Conservation (phyloP, 176 grass and related monocot genomes). For the Olyra latifolia region DNA sequence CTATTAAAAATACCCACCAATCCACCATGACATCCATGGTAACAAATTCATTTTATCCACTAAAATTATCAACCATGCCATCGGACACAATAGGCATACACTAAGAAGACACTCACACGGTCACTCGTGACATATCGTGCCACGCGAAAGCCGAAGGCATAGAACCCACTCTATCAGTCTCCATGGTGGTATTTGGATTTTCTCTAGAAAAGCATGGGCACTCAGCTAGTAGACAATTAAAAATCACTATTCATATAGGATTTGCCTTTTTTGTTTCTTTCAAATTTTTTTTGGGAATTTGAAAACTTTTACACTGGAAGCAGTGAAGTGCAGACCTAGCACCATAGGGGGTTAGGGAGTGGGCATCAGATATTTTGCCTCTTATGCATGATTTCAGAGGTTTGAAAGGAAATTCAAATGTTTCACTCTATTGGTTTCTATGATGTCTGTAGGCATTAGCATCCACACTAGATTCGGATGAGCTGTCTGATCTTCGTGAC, state of each 20-base stretch:
- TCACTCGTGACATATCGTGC: no score
- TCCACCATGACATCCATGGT: no score
- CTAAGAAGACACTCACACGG: no score
- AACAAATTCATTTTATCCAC: no score
- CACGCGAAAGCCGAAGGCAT: no score
- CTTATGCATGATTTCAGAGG: slow-evolving; percentile 8
- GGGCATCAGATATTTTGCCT: not conserved
- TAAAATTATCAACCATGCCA: no score
- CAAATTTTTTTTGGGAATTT: not conserved
- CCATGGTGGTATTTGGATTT: no score
- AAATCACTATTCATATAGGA: not conserved
- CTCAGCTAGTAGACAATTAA: no score
- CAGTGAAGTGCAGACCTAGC: not conserved
- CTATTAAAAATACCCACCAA: no score
- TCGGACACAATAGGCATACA: no score
- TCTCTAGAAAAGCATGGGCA: no score
- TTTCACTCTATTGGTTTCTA: slow-evolving; percentile 18
- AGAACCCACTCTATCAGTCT: no score
- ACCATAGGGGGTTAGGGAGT: not conserved
- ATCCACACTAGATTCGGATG: slow-evolving; percentile 75
- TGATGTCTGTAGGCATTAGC: slow-evolving; percentile 68
- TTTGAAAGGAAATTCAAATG: not conserved
- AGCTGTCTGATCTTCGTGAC: slow-evolving; percentile 78
- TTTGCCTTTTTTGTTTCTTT: not conserved
- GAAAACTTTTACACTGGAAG: not conserved